Evolutionary conservation across 2,329 filamentous ascomycete species (phyloP).

Genomic region (Apiospora hydei): DNA sequence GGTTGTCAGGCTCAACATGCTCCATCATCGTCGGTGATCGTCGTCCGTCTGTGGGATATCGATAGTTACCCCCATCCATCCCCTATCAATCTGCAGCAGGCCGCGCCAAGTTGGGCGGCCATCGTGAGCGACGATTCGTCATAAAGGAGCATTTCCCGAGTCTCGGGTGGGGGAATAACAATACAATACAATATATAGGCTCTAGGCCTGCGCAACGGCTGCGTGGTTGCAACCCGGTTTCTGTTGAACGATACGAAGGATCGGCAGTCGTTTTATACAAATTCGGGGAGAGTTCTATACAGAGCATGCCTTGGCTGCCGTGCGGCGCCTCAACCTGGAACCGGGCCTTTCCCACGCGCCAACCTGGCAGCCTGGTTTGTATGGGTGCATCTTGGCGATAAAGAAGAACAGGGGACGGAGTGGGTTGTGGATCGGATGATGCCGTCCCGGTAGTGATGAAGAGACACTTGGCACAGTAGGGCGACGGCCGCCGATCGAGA

Average conservation of each 20-base stretch:
- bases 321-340: conserved; percentile 14
- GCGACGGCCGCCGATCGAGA: neutral
- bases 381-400: conserved; percentile 10
- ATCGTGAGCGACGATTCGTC: neutral
- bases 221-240: neutral
- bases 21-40: neutral
- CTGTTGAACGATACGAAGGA: neutral
- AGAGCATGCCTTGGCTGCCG: neutral
- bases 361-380: conserved; percentile 5
- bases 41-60: neutral
- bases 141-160: neutral
- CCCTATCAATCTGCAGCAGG: neutral
- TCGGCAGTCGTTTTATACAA: conserved; percentile 6
- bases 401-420: conserved; percentile 2
- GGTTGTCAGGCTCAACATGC: neutral
- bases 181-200: neutral
- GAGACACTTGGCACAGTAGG: neutral
- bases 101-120: neutral
- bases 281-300: neutral
- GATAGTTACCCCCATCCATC: neutral
- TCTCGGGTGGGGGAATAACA: neutral
- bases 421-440: conserved; percentile 14
- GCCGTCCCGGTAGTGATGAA: neutral
- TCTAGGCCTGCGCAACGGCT: neutral
- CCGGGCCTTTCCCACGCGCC: neutral